phyloP scores from a whole-genome alignment of 805 yeast species.

The Candida krabiensis region DNA sequence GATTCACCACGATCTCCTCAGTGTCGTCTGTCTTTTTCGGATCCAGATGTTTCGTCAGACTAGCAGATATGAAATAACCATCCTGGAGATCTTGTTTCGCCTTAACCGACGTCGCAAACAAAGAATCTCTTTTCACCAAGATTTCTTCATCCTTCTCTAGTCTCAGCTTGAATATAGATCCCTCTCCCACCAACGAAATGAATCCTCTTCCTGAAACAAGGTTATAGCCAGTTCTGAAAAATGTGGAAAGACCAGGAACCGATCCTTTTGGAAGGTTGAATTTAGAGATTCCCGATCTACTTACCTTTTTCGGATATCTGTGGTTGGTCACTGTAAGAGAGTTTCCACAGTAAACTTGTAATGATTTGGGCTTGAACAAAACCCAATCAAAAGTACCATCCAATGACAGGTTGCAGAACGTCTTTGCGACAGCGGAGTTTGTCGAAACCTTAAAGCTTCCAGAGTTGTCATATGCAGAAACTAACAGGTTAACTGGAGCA shows the following conservation, averaged over 20 bases:
- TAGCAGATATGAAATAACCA: conserved; percentile 19
- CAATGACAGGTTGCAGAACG: conserved; percentile 45
- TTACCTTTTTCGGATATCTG: conserved; percentile 39
- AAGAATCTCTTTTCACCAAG: conserved; percentile 43
- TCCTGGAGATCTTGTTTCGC: conserved; percentile 44
- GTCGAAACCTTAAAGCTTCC: too few relatives aligned
- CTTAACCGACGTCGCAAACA: conserved; percentile 51
- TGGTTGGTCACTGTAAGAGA: conserved; percentile 42
- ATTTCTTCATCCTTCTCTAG: conserved; percentile 48
- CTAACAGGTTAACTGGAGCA: conserved; percentile 43
- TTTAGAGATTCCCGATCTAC: conserved; percentile 33
- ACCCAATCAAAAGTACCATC: conserved; percentile 71
- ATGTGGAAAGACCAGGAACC: conserved; percentile 41
- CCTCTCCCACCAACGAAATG: conserved; percentile 53
- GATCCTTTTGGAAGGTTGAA: conserved; percentile 24
- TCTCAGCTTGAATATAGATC: conserved; percentile 49
- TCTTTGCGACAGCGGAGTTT: conserved; percentile 26
- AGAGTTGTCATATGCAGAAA: conserved; percentile 36
- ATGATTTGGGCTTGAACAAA: conserved; percentile 43
- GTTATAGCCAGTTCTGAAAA: conserved; percentile 42
- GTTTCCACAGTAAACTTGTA: conserved; percentile 56
- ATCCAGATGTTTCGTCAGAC: conserved; percentile 15
- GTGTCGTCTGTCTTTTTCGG: conserved; percentile 8
- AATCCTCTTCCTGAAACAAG: conserved; percentile 59
- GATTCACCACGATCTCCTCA: conserved; percentile 10